Base-by-base conservation (phyloP, 2,329 filamentous ascomycete genomes). In the Beauveria varroae region DNA sequence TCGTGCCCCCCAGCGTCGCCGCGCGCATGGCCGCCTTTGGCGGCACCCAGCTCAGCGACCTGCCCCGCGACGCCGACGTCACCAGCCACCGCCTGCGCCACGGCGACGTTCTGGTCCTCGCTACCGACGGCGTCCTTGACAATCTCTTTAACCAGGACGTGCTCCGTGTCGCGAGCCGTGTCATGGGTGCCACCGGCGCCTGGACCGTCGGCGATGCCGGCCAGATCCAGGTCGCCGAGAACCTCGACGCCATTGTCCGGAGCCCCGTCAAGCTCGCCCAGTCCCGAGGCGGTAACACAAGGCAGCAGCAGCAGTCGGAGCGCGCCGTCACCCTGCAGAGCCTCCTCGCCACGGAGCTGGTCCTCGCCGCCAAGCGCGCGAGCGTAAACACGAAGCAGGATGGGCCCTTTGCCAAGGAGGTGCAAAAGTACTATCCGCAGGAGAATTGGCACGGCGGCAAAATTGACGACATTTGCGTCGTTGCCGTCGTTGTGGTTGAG, bases 41-140 rank as follows among this genome's bases (percentile, higher is more conserved):
- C 22, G 91, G 91, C 50, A 80, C 84, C 2, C 89, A 89, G 64
- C 83, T 96, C 28, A 87, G 88, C 71, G 95, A 99, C 75, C 81
- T 88, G 62, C 95, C 95, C 14, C 83, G 85, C 65, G 91, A 98
- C 69, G 90, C 95, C 22, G 89, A 90, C 70, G 83, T 96, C 30
- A 88, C 88, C 18, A 86, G 86, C 63, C 87, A 96, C 72, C 75
- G 79, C 47, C 82, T 98, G 60, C 87, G 89, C 65, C 92, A 98
- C 73, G 95, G 95, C 22, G 95, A 99, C 71, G 88, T 99, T 1
- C 79, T 98, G n/a, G 77, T 99, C 20, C 89, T 99, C 67, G 95
- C 92, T 1, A 96, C 92, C 0, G 95, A 99, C 73, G 95, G 95
- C 4, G 89, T 98, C 5, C 95, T 95, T 83, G 95, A 99, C 73